Base-by-base conservation (phyloP, 2,329 filamentous ascomycete genomes). In the Keithomyces neogunnii region DNA sequence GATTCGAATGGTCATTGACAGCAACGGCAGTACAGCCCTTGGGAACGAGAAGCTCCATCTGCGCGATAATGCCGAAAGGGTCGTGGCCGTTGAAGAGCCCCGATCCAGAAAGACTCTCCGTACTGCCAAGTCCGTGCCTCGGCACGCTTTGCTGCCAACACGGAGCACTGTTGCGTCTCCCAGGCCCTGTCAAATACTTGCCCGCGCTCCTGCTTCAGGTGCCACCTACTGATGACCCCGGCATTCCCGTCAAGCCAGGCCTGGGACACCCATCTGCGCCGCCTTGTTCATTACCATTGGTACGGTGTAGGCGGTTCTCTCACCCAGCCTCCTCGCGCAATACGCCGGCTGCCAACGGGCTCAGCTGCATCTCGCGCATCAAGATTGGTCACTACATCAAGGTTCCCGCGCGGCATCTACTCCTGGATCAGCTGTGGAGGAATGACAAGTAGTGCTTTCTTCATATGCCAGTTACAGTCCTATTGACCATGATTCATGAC, bases 331-430 rank as follows among this genome's bases (percentile, higher is more conserved):
- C 66, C 3, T 73, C 66, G 60, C 69, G 66, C 33, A 75, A 75
- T 57, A 74, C 75, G 61, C 65, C 70, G 45, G 67, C 69, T 44
- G 69, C 64, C 52, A 74, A 77, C 56, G 73, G 69, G 3, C 66
- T 76, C n/a, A 66, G 65, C 9, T 77, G 74, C 56, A 66, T 73
- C 0, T 66, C 69, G 10, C 74, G 77, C 55, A 68, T 78, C 58
- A 80, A 79, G 57, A 65, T 79, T n/a, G 76, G 73, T 5, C 72
- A 75, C 56, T 75, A 75, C 58, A 75, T 79, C 70, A 79, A 78
- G 60, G 66, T 79, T 5, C 75, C 76, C 0, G 75, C 74, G n/a
- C 70, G 73, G 19, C 36, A 56, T 47, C 3, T 81, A 80, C 60
- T 62, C 68, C 0, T 68, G 68, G 45, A 66, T 77, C 35, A 73